A percentile compares a stretch with the other conserved stretches of the same genome.
These are phyloP conservation scores for Botrytis elliptica DNA, from an alignment of 2,329 filamentous ascomycete species.

Conservation along the genomic window DNA sequence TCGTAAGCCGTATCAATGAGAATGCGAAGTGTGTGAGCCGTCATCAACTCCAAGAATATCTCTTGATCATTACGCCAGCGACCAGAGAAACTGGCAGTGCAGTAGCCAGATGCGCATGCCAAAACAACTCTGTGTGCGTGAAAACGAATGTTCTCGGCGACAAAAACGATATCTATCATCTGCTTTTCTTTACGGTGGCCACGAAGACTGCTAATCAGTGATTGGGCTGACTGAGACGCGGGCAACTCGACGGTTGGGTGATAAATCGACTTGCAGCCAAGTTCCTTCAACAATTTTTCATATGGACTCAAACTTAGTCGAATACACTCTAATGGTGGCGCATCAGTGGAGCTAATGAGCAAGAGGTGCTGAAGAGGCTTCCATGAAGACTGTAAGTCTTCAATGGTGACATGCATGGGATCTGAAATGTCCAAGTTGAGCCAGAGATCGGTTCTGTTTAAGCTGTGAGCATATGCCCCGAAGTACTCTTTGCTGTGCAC, in stretches of 20 bases:
- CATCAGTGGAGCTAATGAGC: constrained; percentile 32
- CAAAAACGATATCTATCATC: constrained; percentile 11
- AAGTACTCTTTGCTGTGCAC: constrained; percentile 20
- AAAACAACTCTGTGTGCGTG: constrained; percentile 4
- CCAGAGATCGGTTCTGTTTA: constrained; percentile 20
- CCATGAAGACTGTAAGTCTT: constrained; percentile 30
- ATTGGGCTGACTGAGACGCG: background rate
- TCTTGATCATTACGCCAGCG: background rate
- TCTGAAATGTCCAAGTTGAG: constrained; percentile 27
- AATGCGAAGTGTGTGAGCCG: background rate
- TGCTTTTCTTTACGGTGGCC: background rate
- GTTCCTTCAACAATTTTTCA: constrained; percentile 28
- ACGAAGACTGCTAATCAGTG: constrained; percentile 17
- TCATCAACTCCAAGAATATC: background rate
- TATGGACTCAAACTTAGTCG: constrained; percentile 28
- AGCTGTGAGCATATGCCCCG: background rate
- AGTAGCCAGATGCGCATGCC: background rate
- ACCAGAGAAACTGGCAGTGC: background rate
- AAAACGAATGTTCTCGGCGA: background rate
- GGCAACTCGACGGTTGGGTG: constrained; percentile 29
- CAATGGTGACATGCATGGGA: constrained; percentile 1
- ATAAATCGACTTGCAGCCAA: constrained; percentile 31
- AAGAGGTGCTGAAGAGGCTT: constrained; percentile 27
- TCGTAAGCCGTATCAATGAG: constrained; percentile 13
- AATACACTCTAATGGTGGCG: constrained; percentile 29